Conservation (phyloP, 768 basidiomycete genomes). For the Baorangia bicolor region DNA sequence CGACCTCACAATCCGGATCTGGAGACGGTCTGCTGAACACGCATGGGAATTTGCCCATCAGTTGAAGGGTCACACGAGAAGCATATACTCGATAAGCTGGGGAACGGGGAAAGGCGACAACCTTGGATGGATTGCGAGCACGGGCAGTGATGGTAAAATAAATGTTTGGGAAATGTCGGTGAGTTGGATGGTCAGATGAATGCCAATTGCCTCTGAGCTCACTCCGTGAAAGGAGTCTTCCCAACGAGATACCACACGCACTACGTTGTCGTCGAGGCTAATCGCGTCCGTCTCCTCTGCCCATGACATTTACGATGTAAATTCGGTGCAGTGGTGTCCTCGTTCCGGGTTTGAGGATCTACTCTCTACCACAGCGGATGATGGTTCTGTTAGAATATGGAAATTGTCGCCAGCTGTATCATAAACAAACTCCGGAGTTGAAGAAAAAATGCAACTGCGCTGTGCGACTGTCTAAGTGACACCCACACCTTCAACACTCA, state of each 20-base stretch:
- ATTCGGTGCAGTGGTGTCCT: conserved; percentile 82
- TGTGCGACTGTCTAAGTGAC: too few relatives aligned
- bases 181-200: conserved; percentile 17
- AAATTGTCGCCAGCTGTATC: conserved; percentile 30
- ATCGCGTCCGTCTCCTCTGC: conserved; percentile 60
- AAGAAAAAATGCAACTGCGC: too few relatives aligned
- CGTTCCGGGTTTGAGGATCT: conserved; percentile 60
- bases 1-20: conserved; percentile 79
- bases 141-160: conserved; percentile 82
- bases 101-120: conserved; percentile 40
- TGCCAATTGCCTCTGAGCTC: neutral
- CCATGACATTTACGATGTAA: conserved; percentile 85
- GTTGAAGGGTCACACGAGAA: conserved; percentile 66
- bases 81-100: conserved; percentile 84
- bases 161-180: conserved; percentile 79
- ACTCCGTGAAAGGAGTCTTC: conserved; percentile 16
- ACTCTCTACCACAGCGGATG: conserved; percentile 84
- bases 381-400: conserved; percentile 85
- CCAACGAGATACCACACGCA: conserved; percentile 3
- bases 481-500: too few relatives aligned
- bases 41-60: conserved; percentile 63
- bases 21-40: conserved; percentile 65
- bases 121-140: conserved; percentile 83
- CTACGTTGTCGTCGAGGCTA: conserved; percentile 39
- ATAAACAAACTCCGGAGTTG: too few relatives aligned